Evolutionary conservation across 192 early-diverging fungal genomes (phyloP).

Genomic region (Podila clonocystis): DNA sequence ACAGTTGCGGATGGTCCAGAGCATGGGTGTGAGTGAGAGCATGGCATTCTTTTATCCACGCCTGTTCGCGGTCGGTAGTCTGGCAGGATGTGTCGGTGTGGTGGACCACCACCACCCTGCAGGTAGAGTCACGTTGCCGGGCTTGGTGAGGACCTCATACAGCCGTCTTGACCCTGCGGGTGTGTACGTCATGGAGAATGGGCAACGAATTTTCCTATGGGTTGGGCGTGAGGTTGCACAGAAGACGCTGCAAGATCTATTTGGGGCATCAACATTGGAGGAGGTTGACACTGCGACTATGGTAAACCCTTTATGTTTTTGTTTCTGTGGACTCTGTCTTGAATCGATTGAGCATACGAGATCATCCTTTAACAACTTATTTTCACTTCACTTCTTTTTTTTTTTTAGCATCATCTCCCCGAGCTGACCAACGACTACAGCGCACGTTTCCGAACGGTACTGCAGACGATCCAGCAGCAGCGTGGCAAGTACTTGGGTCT

Average conservation of each 20-base stretch:
- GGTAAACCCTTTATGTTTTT: constrained; percentile 53
- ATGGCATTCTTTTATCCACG: constrained; percentile 87
- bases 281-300: constrained; percentile 68
- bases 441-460: neutral
- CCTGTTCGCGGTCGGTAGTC: constrained; percentile 74
- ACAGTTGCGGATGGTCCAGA: constrained; percentile 82
- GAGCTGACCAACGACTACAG: constrained; percentile 69
- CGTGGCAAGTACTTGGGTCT: constrained; percentile 73
- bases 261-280: constrained; percentile 82
- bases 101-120: neutral
- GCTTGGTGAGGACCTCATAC: constrained; percentile 77
- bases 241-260: constrained; percentile 75
- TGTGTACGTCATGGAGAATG: constrained; percentile 89
- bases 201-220: constrained; percentile 85
- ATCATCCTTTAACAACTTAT: neutral
- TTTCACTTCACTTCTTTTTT: constrained; percentile 14
- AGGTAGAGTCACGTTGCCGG: constrained; percentile 75
- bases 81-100: neutral
- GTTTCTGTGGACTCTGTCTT: neutral
- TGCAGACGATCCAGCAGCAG: constrained; percentile 74
- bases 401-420: constrained; percentile 69
- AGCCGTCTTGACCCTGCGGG: constrained; percentile 79
- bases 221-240: constrained; percentile 77
- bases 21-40: constrained; percentile 77
- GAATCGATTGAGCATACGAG: neutral